Evolutionary conservation across 768 basidiomycete species (phyloP).

Genomic region (Mycena epipterygia): DNA sequence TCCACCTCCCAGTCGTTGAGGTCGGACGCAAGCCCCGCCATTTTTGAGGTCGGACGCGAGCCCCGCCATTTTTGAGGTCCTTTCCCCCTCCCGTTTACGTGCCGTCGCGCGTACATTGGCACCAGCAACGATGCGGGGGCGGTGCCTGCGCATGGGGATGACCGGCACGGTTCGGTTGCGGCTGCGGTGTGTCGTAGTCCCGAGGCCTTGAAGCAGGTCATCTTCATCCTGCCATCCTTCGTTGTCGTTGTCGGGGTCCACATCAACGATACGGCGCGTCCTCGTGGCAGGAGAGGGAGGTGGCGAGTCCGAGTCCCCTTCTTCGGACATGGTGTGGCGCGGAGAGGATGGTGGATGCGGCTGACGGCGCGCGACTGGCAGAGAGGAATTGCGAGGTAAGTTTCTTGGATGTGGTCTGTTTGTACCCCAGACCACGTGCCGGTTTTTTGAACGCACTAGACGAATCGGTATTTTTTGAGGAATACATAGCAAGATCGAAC

Average conservation of each 20-base stretch:
- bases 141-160: background rate
- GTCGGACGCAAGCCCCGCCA: background rate
- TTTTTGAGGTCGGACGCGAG: background rate
- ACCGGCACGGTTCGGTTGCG: background rate
- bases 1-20: background rate
- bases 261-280: background rate
- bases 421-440: too few relatives aligned
- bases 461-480: too few relatives aligned
- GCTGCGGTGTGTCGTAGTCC: background rate
- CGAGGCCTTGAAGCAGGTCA: background rate
- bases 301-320: too few relatives aligned
- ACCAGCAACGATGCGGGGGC: background rate
- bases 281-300: too few relatives aligned
- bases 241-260: background rate
- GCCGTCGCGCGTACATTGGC: background rate
- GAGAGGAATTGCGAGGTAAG: too few relatives aligned
- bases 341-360: too few relatives aligned
- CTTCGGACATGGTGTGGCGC: too few relatives aligned
- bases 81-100: background rate
- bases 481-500: too few relatives aligned
- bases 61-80: background rate
- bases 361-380: too few relatives aligned
- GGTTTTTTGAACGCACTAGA: too few relatives aligned
- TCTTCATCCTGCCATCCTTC: background rate
- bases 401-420: too few relatives aligned